These are phyloP conservation scores for Phoenix dactylifera DNA, from an alignment of 176 grass and related monocot species.

Conservation along the genomic window DNA sequence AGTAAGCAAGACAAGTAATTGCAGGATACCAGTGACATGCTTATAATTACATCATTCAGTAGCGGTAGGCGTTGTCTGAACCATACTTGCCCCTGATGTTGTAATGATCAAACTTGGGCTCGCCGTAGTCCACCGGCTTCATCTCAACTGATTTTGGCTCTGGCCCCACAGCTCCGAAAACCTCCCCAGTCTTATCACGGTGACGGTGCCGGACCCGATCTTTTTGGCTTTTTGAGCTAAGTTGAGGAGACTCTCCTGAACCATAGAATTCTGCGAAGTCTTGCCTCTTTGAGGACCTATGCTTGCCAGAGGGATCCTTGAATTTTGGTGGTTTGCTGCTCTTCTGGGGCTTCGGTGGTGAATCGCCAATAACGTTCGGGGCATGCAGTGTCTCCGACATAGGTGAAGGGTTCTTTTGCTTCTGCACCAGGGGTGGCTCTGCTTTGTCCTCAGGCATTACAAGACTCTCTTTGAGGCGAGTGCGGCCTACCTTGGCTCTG, in stretches of 20 bases:
- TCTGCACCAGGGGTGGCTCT: slow-evolving; percentile 34
- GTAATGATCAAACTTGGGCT: slow-evolving; percentile 70
- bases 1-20: too few relatives aligned
- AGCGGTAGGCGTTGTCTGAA: slow-evolving; percentile 54
- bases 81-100: slow-evolving; percentile 61
- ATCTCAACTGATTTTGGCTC: slow-evolving; percentile 39
- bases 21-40: too few relatives aligned
- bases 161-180: slow-evolving; percentile 24
- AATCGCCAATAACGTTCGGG: slow-evolving; percentile 26
- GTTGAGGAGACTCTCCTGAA: slow-evolving; percentile 31
- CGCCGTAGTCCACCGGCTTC: slow-evolving; percentile 41
- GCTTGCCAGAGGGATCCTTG: slow-evolving; percentile 81
- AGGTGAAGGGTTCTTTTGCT: slow-evolving; percentile 47
- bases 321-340: slow-evolving; percentile 52
- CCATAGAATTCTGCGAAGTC: slow-evolving; percentile 68
- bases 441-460: slow-evolving; percentile 59
- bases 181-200: slow-evolving; percentile 65
- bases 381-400: slow-evolving; percentile 47
- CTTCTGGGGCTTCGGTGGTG: slow-evolving; percentile 51
- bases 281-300: slow-evolving; percentile 81
- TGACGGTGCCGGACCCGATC: slow-evolving; percentile 73
- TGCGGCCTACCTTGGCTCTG: slow-evolving; percentile 45
- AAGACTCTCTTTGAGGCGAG: slow-evolving; percentile 59
- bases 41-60: slow-evolving; percentile 24
- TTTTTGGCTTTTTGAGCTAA: slow-evolving; percentile 50